A percentile compares a stretch with the other conserved stretches of the same genome.
Evolutionary conservation across 2,329 filamentous ascomycete genomes (phyloP).

Genomic region (Paracoccidioides brasiliensis): DNA sequence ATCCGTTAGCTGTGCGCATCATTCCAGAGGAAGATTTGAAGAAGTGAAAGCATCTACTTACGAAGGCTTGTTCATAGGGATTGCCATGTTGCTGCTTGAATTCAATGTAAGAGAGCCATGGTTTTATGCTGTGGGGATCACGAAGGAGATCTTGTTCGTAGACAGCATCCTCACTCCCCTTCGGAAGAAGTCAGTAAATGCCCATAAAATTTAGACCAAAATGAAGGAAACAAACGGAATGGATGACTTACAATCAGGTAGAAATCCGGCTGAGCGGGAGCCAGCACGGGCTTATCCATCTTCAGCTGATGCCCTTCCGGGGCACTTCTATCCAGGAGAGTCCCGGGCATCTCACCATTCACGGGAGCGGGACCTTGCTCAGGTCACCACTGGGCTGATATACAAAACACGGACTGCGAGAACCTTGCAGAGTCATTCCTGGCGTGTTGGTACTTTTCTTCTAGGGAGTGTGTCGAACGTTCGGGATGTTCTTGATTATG

Average conservation of each 20-base stretch:
- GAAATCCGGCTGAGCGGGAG: conserved; percentile 30
- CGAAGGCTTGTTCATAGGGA: conserved; percentile 70
- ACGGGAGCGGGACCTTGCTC: conserved; percentile 11
- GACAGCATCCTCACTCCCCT: conserved; percentile 78
- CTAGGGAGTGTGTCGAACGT: conserved; percentile 6
- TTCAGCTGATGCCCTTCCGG: conserved; percentile 29
- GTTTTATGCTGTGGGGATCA: conserved; percentile 72
- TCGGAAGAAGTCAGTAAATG: conserved; percentile 24
- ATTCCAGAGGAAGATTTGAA: not conserved
- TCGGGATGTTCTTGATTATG: conserved; percentile 2
- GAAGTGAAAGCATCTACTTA: conserved; percentile 21
- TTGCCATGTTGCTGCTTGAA: conserved; percentile 82
- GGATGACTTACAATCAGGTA: conserved; percentile 34
- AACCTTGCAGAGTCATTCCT: not conserved
- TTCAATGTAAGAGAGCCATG: conserved; percentile 88
- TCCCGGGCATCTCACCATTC: conserved; percentile 39
- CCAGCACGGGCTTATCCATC: conserved; percentile 30
- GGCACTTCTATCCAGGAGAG: conserved; percentile 35
- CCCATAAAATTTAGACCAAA: conserved; percentile 47
- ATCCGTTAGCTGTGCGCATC: not conserved
- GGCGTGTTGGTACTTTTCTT: not conserved
- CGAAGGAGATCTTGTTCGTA: conserved; percentile 95
- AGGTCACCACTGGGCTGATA: conserved; percentile 9
- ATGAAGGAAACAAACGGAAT: not conserved
- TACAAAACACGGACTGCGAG: not conserved